These are phyloP conservation scores for Pichia occidentalis DNA, from an alignment of 805 yeast genomes.

Conservation along the genomic window DNA sequence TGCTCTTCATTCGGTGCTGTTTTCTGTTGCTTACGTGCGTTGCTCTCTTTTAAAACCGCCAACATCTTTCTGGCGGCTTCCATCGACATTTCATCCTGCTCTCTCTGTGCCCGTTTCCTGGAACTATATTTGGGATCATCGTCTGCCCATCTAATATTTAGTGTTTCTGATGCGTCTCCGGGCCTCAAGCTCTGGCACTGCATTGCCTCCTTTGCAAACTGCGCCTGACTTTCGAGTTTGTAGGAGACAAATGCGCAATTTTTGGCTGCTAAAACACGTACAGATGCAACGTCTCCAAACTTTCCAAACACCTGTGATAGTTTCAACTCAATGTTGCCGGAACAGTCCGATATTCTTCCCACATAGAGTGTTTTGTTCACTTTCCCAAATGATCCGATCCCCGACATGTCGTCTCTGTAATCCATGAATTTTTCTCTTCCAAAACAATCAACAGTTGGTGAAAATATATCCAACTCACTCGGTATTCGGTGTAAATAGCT, in stretches of 20 bases:
- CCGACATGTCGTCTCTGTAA: slow-evolving; percentile 89
- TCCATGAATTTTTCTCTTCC: slow-evolving; percentile 82
- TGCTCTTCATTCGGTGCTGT: background rate
- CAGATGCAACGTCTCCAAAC: slow-evolving; percentile 69
- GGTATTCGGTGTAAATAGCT: slow-evolving; percentile 77
- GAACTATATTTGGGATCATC: slow-evolving; percentile 79
- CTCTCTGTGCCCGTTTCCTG: slow-evolving; percentile 40
- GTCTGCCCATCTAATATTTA: slow-evolving; percentile 80
- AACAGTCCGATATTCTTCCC: slow-evolving; percentile 46
- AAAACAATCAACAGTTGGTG: slow-evolving; percentile 77
- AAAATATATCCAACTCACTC: slow-evolving; percentile 44
- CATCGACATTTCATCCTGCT: slow-evolving; percentile 46
- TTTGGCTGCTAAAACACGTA: slow-evolving; percentile 53
- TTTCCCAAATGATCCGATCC: slow-evolving; percentile 73
- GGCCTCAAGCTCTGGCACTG: slow-evolving; percentile 58
- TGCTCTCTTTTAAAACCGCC: slow-evolving; percentile 26
- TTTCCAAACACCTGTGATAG: slow-evolving; percentile 50
- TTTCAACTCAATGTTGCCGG: slow-evolving; percentile 30
- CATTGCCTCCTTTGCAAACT: slow-evolving; percentile 96
- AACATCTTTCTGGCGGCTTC: slow-evolving; percentile 45
- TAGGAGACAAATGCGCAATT: slow-evolving; percentile 77
- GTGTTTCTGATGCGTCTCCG: slow-evolving; percentile 46
- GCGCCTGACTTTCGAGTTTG: slow-evolving; percentile 66
- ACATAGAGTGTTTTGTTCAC: slow-evolving; percentile 73
- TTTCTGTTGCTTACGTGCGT: slow-evolving; percentile 8